Evolutionary conservation across 2,329 filamentous ascomycete genomes (phyloP).

Genomic region (Colletotrichum tropicale): DNA sequence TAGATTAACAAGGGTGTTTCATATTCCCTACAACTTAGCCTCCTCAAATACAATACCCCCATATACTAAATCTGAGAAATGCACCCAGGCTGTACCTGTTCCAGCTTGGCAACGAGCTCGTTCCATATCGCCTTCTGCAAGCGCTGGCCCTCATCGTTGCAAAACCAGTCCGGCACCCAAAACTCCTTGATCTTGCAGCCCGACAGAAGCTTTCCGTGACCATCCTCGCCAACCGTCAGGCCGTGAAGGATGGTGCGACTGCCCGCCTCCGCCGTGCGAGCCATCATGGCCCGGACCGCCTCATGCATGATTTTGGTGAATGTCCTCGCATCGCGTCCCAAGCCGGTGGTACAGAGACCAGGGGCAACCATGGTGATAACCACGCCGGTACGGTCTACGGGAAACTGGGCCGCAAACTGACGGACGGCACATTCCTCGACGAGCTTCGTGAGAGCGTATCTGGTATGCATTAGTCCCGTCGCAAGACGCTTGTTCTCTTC

Average conservation of each 20-base stretch:
- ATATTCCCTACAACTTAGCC: neutral
- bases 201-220: slow-evolving; percentile 28
- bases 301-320: neutral
- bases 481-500: neutral
- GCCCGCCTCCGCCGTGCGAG: slow-evolving; percentile 28
- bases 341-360: slow-evolving; percentile 31
- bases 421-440: slow-evolving; percentile 27
- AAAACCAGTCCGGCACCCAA: slow-evolving; percentile 9
- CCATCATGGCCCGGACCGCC: neutral
- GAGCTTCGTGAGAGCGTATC: slow-evolving; percentile 32
- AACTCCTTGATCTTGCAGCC: slow-evolving; percentile 31
- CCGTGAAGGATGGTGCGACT: slow-evolving; percentile 31
- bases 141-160: neutral
- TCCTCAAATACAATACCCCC: neutral
- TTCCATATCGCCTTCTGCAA: slow-evolving; percentile 5
- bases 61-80: neutral
- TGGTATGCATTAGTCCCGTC: neutral
- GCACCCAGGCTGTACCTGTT: neutral
- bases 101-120: neutral
- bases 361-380: slow-evolving; percentile 35
- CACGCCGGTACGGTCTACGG: slow-evolving; percentile 30
- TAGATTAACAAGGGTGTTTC: neutral
- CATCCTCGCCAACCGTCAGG: slow-evolving; percentile 25
- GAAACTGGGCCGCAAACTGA: slow-evolving; percentile 28
- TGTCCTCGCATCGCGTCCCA: slow-evolving; percentile 9